Conservation (phyloP, 2,329 filamentous ascomycete genomes). For the Furcasterigmium furcatum region DNA sequence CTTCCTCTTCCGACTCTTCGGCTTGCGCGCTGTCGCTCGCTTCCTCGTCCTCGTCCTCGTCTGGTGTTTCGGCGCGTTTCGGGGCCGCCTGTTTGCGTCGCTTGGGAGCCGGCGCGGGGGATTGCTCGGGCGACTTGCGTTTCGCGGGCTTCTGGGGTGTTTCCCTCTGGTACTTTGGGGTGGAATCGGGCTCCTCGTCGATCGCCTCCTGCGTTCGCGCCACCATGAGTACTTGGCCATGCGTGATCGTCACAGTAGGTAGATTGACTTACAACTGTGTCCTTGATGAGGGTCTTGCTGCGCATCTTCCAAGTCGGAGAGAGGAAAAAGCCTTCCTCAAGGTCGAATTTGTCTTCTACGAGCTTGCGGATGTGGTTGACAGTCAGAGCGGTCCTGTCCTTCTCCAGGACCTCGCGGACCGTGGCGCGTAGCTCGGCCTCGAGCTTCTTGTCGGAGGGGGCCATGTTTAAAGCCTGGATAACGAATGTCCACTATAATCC, state of each 20-base stretch:
- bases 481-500: too few species aligned
- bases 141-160: conserved; percentile 26
- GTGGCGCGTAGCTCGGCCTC: conserved; percentile 43
- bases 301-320: conserved; percentile 50
- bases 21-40: conserved; percentile 15
- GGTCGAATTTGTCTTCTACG: conserved; percentile 43
- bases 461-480: conserved; percentile 25
- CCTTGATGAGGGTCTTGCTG: conserved; percentile 56
- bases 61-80: conserved; percentile 19
- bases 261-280: conserved; percentile 43
- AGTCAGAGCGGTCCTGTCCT: conserved; percentile 43
- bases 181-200: conserved; percentile 2
- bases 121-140: conserved; percentile 27
- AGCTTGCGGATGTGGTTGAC: conserved; percentile 55
- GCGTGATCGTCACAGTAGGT: background rate
- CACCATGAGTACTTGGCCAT: too few species aligned
- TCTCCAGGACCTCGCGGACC: conserved; percentile 41
- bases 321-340: conserved; percentile 50
- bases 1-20: conserved; percentile 8
- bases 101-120: conserved; percentile 27
- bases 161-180: conserved; percentile 14
- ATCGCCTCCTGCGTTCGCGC: conserved; percentile 1
- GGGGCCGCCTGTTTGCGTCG: conserved; percentile 30
- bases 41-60: conserved; percentile 22
- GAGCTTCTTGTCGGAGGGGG: conserved; percentile 36